A percentile compares a stretch with the other conserved stretches of the same genome.
Conservation (phyloP, 2,329 filamentous ascomycete genomes). For the Fusarium graminum region DNA sequence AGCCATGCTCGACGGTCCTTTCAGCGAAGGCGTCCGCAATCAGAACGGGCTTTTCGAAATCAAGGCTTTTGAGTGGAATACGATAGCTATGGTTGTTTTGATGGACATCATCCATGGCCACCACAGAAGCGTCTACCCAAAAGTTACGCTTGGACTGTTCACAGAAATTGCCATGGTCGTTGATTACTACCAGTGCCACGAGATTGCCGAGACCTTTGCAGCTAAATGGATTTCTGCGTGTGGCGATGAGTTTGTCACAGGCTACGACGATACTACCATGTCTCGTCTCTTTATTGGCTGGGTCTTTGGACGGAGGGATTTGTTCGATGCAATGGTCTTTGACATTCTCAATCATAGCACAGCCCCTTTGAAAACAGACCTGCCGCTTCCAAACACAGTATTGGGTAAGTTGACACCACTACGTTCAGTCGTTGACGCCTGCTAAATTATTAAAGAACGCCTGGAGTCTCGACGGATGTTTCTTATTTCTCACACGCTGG, state of each 20-base stretch:
- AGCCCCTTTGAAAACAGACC: neutral
- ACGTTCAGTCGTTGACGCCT: neutral
- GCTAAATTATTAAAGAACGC: neutral
- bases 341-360: neutral
- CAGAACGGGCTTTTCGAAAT: neutral
- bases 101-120: constrained; percentile 47
- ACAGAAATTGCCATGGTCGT: constrained; percentile 45
- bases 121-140: constrained; percentile 25
- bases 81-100: constrained; percentile 36
- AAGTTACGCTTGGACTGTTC: constrained; percentile 21
- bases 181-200: constrained; percentile 47
- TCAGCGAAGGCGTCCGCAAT: rapidly evolving
- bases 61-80: constrained; percentile 28
- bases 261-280: neutral
- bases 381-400: neutral
- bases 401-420: neutral
- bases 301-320: neutral
- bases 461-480: neutral
- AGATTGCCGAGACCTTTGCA: constrained; percentile 16
- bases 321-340: neutral
- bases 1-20: neutral
- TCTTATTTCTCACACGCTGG: neutral
- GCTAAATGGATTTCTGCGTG: neutral
- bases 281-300: neutral
- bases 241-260: neutral